Evolutionary conservation across 108 stramenopile species (phyloP).

Genomic region (Skeletonema potamos): DNA sequence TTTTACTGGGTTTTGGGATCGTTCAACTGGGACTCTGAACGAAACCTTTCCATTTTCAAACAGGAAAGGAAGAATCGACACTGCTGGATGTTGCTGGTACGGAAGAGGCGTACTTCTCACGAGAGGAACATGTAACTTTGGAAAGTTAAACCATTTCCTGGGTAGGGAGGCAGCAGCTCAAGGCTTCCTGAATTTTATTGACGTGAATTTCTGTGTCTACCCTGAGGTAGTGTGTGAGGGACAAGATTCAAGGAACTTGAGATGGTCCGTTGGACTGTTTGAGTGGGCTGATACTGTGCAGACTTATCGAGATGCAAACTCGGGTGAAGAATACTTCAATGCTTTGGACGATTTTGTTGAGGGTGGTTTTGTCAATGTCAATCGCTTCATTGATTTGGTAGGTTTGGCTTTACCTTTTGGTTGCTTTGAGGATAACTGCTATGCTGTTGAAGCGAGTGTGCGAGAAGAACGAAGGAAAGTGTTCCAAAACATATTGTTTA

Average conservation of each 20-base stretch:
- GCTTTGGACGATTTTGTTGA: conserved; percentile 25
- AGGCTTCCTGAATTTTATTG: conserved; percentile 14
- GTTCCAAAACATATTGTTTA: conserved; percentile 14
- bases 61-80: conserved; percentile 32
- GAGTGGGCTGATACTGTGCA: conserved; percentile 43
- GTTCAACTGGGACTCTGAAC: background rate
- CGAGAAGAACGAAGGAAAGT: conserved; percentile 11
- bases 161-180: conserved; percentile 10
- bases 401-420: conserved; percentile 15
- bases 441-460: conserved; percentile 2
- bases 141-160: conserved; percentile 35
- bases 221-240: conserved; percentile 40
- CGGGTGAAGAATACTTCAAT: conserved; percentile 14
- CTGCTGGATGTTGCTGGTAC: conserved; percentile 45
- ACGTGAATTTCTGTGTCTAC: conserved; percentile 35
- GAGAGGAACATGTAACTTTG: conserved; percentile 43
- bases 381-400: conserved; percentile 26
- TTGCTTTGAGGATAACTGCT: conserved; percentile 9
- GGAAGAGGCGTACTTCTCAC: conserved; percentile 46
- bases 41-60: conserved; percentile 23
- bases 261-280: conserved; percentile 39
- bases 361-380: conserved; percentile 10
- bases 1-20: conserved; percentile 32
- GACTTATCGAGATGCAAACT: conserved; percentile 4
- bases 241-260: conserved; percentile 19